phyloP scores from a whole-genome alignment of 345 rosid genomes.

The Eucalyptus dawsonii region DNA sequence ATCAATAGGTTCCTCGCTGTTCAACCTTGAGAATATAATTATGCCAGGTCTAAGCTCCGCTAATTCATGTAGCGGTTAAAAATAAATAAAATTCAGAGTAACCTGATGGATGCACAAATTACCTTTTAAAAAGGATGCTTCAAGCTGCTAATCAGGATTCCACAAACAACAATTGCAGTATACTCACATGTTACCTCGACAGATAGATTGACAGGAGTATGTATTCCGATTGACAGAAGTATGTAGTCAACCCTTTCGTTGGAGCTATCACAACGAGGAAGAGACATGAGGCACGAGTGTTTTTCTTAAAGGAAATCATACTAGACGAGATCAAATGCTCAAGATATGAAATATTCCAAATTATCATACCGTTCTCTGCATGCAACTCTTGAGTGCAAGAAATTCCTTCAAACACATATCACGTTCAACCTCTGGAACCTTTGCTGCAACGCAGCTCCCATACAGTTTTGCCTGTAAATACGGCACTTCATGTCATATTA shows the following conservation, averaged over 20 bases:
- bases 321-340: not conserved
- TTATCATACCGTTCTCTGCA: constrained; percentile 73
- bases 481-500: not conserved
- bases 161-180: not conserved
- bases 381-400: constrained; percentile 68
- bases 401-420: constrained; percentile 91
- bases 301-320: not conserved
- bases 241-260: not conserved
- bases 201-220: not conserved
- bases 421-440: constrained; percentile 71
- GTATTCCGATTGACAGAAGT: not conserved
- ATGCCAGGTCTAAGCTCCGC: not conserved
- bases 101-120: not conserved
- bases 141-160: not conserved
- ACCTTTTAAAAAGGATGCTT: not conserved
- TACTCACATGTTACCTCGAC: not conserved
- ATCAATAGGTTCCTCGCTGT: constrained; percentile 9
- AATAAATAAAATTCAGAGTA: not conserved
- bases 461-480: constrained; percentile 69
- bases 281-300: not conserved
- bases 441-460: constrained; percentile 83
- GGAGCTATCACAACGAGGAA: not conserved
- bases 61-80: not conserved
- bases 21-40: not conserved
- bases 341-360: not conserved